Evolutionary conservation across 2,329 filamentous ascomycete genomes (phyloP).

Genomic region (Dissoconium aciculare): DNA sequence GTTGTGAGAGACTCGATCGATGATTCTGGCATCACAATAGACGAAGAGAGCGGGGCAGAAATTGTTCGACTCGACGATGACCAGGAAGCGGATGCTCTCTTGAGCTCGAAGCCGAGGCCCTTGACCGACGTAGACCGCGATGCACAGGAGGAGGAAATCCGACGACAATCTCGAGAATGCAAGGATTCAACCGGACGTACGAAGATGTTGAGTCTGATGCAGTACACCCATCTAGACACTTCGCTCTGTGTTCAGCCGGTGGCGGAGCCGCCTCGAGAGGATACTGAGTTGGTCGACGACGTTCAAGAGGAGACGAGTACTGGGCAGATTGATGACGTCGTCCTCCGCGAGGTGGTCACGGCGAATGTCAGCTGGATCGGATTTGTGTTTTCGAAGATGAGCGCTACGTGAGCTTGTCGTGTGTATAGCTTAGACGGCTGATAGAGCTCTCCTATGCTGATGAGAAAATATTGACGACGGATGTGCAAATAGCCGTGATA

Average conservation of each 20-base stretch:
- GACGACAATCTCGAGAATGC: constrained; percentile 19
- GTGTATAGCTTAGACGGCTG: too few species aligned
- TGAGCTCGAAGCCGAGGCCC: constrained; percentile 16
- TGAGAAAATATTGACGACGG: too few species aligned
- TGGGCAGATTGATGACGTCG: constrained; percentile 33
- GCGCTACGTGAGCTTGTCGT: too few species aligned
- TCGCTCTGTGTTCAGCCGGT: too few species aligned
- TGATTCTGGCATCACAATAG: constrained; percentile 9
- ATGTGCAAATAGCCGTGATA: too few species aligned
- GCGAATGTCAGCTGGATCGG: constrained; percentile 32
- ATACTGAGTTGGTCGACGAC: too few species aligned
- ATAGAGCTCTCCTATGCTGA: too few species aligned
- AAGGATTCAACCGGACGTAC: constrained; percentile 21
- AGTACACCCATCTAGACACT: constrained; percentile 39
- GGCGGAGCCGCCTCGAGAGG: too few species aligned
- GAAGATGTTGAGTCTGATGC: constrained; percentile 39
- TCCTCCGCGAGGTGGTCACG: constrained; percentile 34
- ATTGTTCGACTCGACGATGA: constrained; percentile 15
- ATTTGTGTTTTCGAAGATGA: constrained; percentile 37
- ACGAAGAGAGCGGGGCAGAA: constrained; percentile 9
- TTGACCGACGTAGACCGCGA: constrained; percentile 22
- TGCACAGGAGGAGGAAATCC: constrained; percentile 23
- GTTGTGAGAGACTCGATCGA: constrained; percentile 12
- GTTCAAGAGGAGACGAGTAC: constrained; percentile 19
- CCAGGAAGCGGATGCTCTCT: constrained; percentile 13